phyloP scores from a whole-genome alignment of 2,329 filamentous ascomycete species.

The Ophiostoma australiae region DNA sequence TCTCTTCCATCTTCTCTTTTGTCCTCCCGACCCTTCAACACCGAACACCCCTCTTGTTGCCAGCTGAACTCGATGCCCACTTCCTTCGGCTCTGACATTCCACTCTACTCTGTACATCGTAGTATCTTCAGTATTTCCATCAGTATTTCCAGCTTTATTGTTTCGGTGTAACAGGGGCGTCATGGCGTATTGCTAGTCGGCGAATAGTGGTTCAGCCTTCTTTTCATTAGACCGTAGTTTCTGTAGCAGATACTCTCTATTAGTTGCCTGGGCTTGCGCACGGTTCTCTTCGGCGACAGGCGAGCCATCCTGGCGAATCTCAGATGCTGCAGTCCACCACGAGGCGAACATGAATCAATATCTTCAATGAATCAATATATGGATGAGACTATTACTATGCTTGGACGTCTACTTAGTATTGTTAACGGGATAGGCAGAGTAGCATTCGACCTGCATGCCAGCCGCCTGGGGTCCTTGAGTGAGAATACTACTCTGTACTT shows the following conservation, averaged over 20 bases:
- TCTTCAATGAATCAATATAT: not conserved
- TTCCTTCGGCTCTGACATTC: not conserved
- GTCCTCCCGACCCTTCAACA: not conserved
- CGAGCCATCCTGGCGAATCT: not conserved
- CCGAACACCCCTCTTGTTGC: no score
- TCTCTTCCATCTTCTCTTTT: not conserved
- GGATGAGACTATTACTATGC: no score
- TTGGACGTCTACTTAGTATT: not conserved
- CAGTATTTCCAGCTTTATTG: not conserved
- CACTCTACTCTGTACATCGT: not conserved
- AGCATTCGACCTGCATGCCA: not conserved
- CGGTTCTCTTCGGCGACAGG: not conserved
- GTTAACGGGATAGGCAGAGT: not conserved
- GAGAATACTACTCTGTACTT: no score
- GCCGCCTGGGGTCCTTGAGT: not conserved
- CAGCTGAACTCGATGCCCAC: not conserved
- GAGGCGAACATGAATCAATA: not conserved
- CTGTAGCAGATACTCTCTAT: no score
- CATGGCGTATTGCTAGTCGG: slow-evolving; percentile 1
- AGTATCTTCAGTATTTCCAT: not conserved
- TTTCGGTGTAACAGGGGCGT: not conserved
- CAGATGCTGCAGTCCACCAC: not conserved
- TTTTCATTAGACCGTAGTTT: not conserved
- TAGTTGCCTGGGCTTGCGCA: not conserved
- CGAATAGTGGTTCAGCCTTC: not conserved